Percentiles rank a stretch among this genome's conserved stretches.
These are phyloP conservation scores for Camellia lanceoleosa DNA, from an alignment of 148 eudicot genomes.

Conservation along the genomic window DNA sequence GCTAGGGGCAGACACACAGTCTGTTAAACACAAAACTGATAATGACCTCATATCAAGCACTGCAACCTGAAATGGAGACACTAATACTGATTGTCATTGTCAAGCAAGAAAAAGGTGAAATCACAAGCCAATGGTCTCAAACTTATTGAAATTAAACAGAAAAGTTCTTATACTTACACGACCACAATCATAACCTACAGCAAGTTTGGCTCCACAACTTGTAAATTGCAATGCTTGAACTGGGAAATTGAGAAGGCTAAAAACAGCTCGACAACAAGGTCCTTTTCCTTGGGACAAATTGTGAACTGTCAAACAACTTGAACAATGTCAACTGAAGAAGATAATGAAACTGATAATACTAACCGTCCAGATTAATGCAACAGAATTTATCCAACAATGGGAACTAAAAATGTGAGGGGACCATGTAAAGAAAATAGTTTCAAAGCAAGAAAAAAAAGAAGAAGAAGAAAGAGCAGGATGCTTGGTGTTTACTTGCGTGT, in stretches of 20 bases:
- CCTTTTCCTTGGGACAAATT: conserved; percentile 45
- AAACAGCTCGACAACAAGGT: conserved; percentile 51
- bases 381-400: neutral
- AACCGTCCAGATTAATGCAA: neutral
- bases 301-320: conserved; percentile 31
- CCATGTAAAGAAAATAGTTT: neutral
- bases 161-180: conserved; percentile 42
- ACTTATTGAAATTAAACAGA: neutral
- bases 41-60: conserved; percentile 57
- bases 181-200: conserved; percentile 61
- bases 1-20: conserved; percentile 32
- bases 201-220: conserved; percentile 59
- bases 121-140: neutral
- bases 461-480: neutral
- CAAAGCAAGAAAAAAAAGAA: neutral
- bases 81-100: neutral
- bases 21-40: conserved; percentile 47
- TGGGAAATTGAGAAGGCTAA: conserved; percentile 45
- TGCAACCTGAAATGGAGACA: conserved; percentile 49
- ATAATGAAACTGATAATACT: neutral
- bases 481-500: neutral
- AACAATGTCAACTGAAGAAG: neutral
- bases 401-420: neutral
- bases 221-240: conserved; percentile 55
- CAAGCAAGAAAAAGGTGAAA: neutral